phyloP scores from a whole-genome alignment of 306 rosid species.

The Dryas alaskensis region DNA sequence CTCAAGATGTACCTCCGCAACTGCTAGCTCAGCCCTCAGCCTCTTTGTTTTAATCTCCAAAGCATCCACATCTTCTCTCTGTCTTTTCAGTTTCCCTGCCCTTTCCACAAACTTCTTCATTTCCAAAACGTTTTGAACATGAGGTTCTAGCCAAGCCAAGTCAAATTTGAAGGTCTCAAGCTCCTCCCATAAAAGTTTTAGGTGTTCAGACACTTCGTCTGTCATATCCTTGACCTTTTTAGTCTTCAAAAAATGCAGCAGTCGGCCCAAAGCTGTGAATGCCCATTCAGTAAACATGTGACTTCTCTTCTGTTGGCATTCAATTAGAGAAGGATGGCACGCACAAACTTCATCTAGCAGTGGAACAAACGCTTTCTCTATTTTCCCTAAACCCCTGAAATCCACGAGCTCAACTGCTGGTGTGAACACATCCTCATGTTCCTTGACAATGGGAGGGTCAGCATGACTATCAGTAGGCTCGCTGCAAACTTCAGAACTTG shows the following conservation, averaged over 20 bases:
- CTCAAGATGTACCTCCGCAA: not conserved
- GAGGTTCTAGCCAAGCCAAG: constrained; percentile 11
- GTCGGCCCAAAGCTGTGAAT: not conserved
- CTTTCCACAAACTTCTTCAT: not conserved
- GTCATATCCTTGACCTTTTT: constrained; percentile 1
- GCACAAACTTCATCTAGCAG: not conserved
- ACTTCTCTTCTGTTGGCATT: not conserved
- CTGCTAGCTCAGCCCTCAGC: not conserved
- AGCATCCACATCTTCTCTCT: constrained; percentile 5
- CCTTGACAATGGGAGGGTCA: not conserved
- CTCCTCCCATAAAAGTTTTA: constrained; percentile 2
- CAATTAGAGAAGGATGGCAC: not conserved
- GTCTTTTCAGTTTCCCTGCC: not conserved
- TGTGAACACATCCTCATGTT: not conserved
- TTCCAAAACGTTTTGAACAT: not conserved
- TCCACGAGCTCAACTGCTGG: not conserved
- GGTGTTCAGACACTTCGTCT: not conserved
- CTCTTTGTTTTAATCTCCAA: not conserved
- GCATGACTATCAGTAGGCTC: not conserved
- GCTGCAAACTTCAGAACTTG: not conserved
- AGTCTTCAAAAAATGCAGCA: not conserved
- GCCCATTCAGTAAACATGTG: constrained; percentile 1
- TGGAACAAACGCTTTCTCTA: not conserved
- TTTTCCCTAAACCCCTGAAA: constrained; percentile 4
- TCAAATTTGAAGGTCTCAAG: not conserved